Percentiles rank a stretch among this genome's conserved stretches.
These are phyloP conservation scores for Alternaria atra DNA, from an alignment of 2,329 filamentous ascomycete genomes.

Conservation along the genomic window DNA sequence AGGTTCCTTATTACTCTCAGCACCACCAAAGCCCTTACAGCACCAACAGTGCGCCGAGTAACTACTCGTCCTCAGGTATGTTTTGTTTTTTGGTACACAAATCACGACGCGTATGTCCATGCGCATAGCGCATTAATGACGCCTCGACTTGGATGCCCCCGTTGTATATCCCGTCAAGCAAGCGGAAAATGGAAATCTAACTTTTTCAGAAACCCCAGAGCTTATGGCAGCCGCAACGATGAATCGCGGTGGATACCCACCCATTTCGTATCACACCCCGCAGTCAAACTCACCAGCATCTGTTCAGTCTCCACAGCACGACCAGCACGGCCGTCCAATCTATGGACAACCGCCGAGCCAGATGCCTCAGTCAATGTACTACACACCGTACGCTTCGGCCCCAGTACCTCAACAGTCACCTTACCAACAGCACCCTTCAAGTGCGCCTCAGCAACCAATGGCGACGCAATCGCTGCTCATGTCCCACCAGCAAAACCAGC, in stretches of 20 bases:
- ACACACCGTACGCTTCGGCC: constrained; percentile 59
- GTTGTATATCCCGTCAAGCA: constrained; percentile 6
- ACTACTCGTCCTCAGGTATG: constrained; percentile 77
- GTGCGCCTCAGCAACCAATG: constrained; percentile 66
- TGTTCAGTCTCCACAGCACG: constrained; percentile 89
- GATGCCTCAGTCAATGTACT: constrained; percentile 86
- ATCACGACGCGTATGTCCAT: constrained; percentile 15
- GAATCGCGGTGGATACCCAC: constrained; percentile 76
- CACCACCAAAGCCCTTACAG: constrained; percentile 88
- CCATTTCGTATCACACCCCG: constrained; percentile 87
- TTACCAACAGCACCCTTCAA: constrained; percentile 64
- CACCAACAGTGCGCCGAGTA: constrained; percentile 79
- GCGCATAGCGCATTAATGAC: constrained; percentile 20
- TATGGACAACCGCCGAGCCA: constrained; percentile 83
- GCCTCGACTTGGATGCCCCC: constrained; percentile 17
- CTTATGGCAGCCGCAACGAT: constrained; percentile 73
- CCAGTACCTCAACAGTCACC: constrained; percentile 64
- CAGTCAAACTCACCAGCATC: constrained; percentile 95
- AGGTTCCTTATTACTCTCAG: constrained; percentile 77
- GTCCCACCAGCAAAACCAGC: constrained; percentile 58
- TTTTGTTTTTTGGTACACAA: constrained; percentile 17
- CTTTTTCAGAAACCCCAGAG: constrained; percentile 76
- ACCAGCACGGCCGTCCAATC: constrained; percentile 82
- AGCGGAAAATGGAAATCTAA: constrained; percentile 48
- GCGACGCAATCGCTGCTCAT: constrained; percentile 60